Base-by-base conservation (phyloP, 192 early-diverging fungal species). In the Chytriomyces sp. region DNA sequence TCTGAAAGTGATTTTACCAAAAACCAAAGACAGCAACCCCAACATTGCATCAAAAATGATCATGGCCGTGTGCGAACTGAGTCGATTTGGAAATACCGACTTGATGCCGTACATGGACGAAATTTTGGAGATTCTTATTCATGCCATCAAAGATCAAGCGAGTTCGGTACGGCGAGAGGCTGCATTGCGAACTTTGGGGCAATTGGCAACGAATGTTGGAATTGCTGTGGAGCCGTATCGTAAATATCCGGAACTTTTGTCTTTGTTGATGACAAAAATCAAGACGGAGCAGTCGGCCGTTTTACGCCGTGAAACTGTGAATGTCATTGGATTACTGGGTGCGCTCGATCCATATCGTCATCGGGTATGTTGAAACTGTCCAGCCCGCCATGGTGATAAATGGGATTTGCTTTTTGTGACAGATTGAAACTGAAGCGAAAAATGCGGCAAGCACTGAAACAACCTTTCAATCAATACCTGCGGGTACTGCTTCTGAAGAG, bases 201-300 rank as follows among this genome's bases (percentile, higher is more conserved):
- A 91, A 80, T 83, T 94, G 7, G 88, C 91, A 3, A 91, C 89
- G 61, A 93, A 89, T 66, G 92, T 93, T 88, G 93, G 73, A 0
- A 90, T 89, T 79, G 93, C 92, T 5, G 93, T 96, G 67, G 85
- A 89, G 23, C 94, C 94, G 9, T 96, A 94, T 72, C 81, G 84
- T 44, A 91, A 93, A 69, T 92, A 94, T 67, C 94, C 94, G 23
- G 79, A 84, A 11, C 83, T 96, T n/a, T 84, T 96, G 18, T 80
- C 83, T 57, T 90, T 89, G 1, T 77, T 95, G 43, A 88, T 93
- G 28, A 82, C 67, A 0, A 91, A 94, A 67, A 79, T 95, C 28
- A 92, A 94, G 62, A 87, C 90, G 1, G 94, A 95, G 67, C 87
- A 90, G 66, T 83, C 79, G 8, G 75, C 83, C 18, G 81, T 69